These are phyloP conservation scores for Pseudopithomyces maydicus DNA, from an alignment of 2,329 filamentous ascomycete genomes.

Conservation along the genomic window DNA sequence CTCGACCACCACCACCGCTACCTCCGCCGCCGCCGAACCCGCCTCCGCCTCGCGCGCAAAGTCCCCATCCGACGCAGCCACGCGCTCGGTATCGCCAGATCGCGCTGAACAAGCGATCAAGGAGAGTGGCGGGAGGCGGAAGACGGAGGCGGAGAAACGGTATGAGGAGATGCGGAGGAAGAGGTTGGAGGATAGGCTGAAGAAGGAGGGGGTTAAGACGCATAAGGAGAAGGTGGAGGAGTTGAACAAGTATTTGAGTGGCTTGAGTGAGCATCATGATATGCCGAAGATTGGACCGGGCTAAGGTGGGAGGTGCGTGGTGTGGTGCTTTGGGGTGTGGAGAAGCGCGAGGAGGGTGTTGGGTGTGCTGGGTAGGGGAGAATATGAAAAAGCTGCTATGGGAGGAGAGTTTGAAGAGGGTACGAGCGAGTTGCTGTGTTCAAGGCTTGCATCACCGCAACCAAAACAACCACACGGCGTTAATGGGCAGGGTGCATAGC, in stretches of 20 bases:
- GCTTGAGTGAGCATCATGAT: conserved; percentile 94
- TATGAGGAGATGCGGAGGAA: conserved; percentile 83
- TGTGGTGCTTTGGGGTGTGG: too few relatives aligned
- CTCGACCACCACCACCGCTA: conserved; percentile 14
- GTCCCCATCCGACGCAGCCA: conserved; percentile 29
- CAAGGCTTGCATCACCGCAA: not conserved
- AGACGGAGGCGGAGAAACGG: conserved; percentile 83
- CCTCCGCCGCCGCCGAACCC: conserved; percentile 8
- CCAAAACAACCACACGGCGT: not conserved
- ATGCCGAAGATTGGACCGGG: conserved; percentile 70
- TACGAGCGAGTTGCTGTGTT: not conserved
- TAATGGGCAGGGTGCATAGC: not conserved
- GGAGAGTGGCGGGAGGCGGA: conserved; percentile 51
- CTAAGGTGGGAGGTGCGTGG: too few relatives aligned
- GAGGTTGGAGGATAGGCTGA: conserved; percentile 79
- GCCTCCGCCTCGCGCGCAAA: conserved; percentile 27
- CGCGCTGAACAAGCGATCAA: conserved; percentile 30
- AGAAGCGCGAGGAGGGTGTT: not conserved
- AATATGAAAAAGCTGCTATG: not conserved
- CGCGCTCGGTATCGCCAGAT: conserved; percentile 42
- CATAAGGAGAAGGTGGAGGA: conserved; percentile 97
- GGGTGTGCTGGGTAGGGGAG: not conserved
- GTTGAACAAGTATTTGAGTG: conserved; percentile 89
- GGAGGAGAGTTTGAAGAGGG: too few relatives aligned
- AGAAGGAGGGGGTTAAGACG: conserved; percentile 87